Evolutionary conservation across 169 alveolate genomes (phyloP), one percentile per base, ranked within the genome.

Genomic region (Plasmodium relictum): DNA sequence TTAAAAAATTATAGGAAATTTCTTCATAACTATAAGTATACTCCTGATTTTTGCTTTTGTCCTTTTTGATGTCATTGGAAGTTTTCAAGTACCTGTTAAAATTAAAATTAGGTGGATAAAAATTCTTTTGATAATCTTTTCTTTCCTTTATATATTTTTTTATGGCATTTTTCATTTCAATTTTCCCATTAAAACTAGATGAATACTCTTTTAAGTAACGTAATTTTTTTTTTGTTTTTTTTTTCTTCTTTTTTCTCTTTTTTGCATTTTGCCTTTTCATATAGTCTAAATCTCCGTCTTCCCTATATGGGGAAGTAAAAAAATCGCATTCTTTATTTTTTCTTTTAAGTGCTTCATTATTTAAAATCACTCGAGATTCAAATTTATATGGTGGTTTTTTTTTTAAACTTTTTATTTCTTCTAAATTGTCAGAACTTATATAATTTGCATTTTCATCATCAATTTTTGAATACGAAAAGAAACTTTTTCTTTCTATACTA

Each of bases 191-290:
- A 31, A 62, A 74, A 2, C 63, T 56, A n/a, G 72, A 54, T 31
- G 91, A 91, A 61, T 31, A 93, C 18, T 91, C 94, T 48, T 85
- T 92, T 92, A 54, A n/a, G 22, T 18, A 62, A 73, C 52, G 45
- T 54, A 31, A 31, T 41, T 44, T 26, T n/a, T 56, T 37, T 65
- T 24, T 74, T 24, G 9, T 41, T 24, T 63, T 10, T 78, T 78
- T 45, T 37, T 50, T 26, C 37, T 42, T 44, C 26, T 20, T 37
- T 44, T 42, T 66, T 41, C 22, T 9, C 5, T 20, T 68, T 12
- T 0, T 44, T n/a, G 16, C 6, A 8, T 52, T 16, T 6, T 18
- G n/a, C 10, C 20, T 31, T 16, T 26, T 59, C 22, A 56, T 42
- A 58, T 44, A 61, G n/a, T 18, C 41, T 41, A 18, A 26, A 22